phyloP scores from a whole-genome alignment of 1,139 yeast species.

The Taphrina wiesneri region DNA sequence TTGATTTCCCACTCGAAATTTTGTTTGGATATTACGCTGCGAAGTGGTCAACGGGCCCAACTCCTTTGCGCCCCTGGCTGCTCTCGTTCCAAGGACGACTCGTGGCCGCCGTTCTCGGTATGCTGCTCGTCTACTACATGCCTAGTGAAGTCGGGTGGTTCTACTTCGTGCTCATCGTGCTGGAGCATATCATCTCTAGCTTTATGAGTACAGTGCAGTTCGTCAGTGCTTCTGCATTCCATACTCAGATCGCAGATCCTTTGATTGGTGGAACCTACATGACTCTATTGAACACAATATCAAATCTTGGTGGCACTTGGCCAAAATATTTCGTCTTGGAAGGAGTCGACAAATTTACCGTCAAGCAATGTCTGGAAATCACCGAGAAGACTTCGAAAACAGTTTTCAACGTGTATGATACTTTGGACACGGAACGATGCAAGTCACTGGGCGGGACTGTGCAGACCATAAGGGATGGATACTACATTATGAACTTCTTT shows the following conservation, averaged over 20 bases:
- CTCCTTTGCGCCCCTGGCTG: conserved; percentile 83
- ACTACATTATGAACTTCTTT: conserved; percentile 69
- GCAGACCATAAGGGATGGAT: conserved; percentile 68
- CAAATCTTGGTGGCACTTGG: conserved; percentile 98
- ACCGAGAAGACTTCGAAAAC: conserved; percentile 34
- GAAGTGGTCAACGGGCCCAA: conserved; percentile 79
- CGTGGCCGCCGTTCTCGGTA: conserved; percentile 72
- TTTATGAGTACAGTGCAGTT: conserved; percentile 95
- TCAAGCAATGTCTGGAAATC: conserved; percentile 14
- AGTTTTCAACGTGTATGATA: conserved; percentile 47
- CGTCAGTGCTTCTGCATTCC: conserved; percentile 91
- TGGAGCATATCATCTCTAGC: conserved; percentile 81
- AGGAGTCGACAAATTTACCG: conserved; percentile 76
- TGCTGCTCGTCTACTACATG: conserved; percentile 67
- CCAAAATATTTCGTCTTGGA: conserved; percentile 76
- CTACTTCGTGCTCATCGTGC: conserved; percentile 69
- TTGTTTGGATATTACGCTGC: conserved; percentile 95
- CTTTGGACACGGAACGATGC: conserved; percentile 56
- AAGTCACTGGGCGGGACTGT: conserved; percentile 58
- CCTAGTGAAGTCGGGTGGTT: conserved; percentile 58
- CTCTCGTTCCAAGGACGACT: conserved; percentile 85
- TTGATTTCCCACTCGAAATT: conserved; percentile 95
- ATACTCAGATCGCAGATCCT: conserved; percentile 93
- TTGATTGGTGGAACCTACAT: conserved; percentile 95
- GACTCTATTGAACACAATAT: conserved; percentile 90